Evolutionary conservation across 805 yeast genomes (phyloP).

Genomic region (Metschnikowia proteae): DNA sequence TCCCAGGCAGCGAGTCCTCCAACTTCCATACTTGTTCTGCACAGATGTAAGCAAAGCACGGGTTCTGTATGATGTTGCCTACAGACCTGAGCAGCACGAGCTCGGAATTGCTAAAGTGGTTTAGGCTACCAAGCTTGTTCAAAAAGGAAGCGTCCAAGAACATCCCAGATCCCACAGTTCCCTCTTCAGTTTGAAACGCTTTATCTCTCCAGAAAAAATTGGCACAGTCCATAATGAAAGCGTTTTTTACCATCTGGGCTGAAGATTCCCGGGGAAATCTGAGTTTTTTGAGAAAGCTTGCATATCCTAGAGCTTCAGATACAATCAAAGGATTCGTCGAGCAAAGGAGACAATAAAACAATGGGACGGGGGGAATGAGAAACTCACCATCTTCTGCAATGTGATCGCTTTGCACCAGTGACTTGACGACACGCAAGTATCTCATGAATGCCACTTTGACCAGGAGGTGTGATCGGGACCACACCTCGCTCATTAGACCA

Average conservation of each 20-base stretch:
- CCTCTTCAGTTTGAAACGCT: slow-evolving; percentile 39
- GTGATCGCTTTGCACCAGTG: not conserved
- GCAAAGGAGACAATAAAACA: slow-evolving; percentile 26
- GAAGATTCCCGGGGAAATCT: slow-evolving; percentile 21
- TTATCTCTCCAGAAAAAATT: slow-evolving; percentile 56
- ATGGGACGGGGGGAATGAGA: not conserved
- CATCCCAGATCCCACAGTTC: slow-evolving; percentile 37
- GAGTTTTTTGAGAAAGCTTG: slow-evolving; percentile 38
- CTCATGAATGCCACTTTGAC: slow-evolving; percentile 24
- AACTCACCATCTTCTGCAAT: not conserved
- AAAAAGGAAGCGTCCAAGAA: slow-evolving; percentile 32
- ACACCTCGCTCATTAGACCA: not conserved
- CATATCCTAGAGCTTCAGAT: slow-evolving; percentile 45
- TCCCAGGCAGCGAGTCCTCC: slow-evolving; percentile 38
- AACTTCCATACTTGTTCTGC: slow-evolving; percentile 43
- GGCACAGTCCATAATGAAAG: slow-evolving; percentile 52
- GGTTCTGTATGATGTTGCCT: slow-evolving; percentile 49
- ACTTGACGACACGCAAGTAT: slow-evolving; percentile 11
- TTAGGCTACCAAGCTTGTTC: slow-evolving; percentile 27
- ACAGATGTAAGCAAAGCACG: slow-evolving; percentile 45
- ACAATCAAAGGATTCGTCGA: slow-evolving; percentile 42
- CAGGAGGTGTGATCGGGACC: slow-evolving; percentile 4
- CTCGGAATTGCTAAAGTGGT: slow-evolving; percentile 29
- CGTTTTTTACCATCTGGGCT: slow-evolving; percentile 39
- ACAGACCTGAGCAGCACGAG: slow-evolving; percentile 25